Evolutionary conservation across 805 yeast genomes (phyloP).

Genomic region (Candida khao-thaluensis): DNA sequence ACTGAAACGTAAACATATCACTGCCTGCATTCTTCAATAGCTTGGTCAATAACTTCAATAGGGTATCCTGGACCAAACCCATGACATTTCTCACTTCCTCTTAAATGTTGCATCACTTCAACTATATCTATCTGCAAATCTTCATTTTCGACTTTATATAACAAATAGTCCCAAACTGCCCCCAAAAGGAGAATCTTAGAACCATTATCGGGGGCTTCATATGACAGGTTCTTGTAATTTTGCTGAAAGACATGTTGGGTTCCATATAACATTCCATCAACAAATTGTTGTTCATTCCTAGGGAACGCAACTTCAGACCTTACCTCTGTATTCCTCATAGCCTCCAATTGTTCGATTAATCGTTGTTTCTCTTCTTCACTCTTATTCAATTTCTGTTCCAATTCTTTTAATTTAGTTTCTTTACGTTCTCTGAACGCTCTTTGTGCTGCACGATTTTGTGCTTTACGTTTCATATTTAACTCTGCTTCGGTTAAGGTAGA

Average conservation of each 20-base stretch:
- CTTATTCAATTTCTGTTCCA: conserved; percentile 55
- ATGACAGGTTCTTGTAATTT: conserved; percentile 23
- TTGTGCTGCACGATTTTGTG: conserved; percentile 85
- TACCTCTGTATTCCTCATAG: conserved; percentile 52
- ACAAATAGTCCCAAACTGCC: conserved; percentile 82
- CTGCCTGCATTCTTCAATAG: conserved; percentile 21
- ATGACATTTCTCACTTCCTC: conserved; percentile 73
- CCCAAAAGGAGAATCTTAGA: conserved; percentile 62
- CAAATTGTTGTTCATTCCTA: conserved; percentile 32
- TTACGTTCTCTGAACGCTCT: conserved; percentile 82
- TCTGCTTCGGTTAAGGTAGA: conserved; percentile 40
- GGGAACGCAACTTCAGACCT: conserved; percentile 54
- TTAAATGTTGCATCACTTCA: conserved; percentile 56
- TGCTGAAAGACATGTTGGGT: conserved; percentile 22
- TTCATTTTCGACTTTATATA: conserved; percentile 44
- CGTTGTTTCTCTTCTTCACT: conserved; percentile 55
- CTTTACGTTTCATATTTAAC: conserved; percentile 58
- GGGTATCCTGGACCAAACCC: conserved; percentile 75
- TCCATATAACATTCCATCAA: conserved; percentile 27
- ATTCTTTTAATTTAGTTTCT: conserved; percentile 67
- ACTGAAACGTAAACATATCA: no score
- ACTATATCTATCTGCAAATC: conserved; percentile 53
- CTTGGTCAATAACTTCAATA: conserved; percentile 40
- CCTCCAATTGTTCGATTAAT: conserved; percentile 49
- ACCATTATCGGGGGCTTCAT: conserved; percentile 38